Percentiles rank a stretch among this genome's conserved stretches.
Conservation (phyloP, 1,139 yeast genomes). For the Debaryomyces singareniensis region DNA sequence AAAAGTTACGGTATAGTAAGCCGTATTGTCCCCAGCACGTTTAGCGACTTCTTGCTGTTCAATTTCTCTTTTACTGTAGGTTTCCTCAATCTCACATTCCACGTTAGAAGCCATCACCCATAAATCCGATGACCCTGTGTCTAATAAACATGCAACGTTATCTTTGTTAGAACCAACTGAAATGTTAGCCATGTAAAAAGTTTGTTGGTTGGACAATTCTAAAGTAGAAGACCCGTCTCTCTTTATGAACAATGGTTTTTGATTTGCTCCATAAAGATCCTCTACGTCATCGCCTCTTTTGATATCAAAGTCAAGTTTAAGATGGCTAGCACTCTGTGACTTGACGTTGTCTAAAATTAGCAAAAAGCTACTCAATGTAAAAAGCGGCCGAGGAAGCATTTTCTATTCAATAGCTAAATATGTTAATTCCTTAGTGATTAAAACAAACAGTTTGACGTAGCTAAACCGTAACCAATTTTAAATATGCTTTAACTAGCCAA, state of each 20-base stretch:
- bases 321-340: conserved; percentile 7
- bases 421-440: too few species aligned
- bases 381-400: too few species aligned
- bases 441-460: too few species aligned
- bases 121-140: conserved; percentile 43
- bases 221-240: conserved; percentile 33
- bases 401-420: too few species aligned
- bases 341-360: too few species aligned
- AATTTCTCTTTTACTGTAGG: conserved; percentile 1
- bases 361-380: too few species aligned
- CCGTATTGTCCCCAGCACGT: not conserved
- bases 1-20: not conserved
- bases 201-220: conserved; percentile 34
- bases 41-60: not conserved
- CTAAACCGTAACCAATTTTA: too few species aligned
- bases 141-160: conserved; percentile 28
- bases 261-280: conserved; percentile 12
- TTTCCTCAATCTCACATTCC: conserved; percentile 11
- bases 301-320: conserved; percentile 20
- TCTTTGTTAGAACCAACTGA: conserved; percentile 28
- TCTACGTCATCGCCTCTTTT: conserved; percentile 17
- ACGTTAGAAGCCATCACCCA: conserved; percentile 38
- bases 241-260: conserved; percentile 17
- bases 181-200: conserved; percentile 44
- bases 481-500: too few species aligned